A percentile compares a stretch with the other conserved stretches of the same genome.
phyloP scores from a whole-genome alignment of 1,284 basidiomycete species.

The Ustilago vetiveriae region DNA sequence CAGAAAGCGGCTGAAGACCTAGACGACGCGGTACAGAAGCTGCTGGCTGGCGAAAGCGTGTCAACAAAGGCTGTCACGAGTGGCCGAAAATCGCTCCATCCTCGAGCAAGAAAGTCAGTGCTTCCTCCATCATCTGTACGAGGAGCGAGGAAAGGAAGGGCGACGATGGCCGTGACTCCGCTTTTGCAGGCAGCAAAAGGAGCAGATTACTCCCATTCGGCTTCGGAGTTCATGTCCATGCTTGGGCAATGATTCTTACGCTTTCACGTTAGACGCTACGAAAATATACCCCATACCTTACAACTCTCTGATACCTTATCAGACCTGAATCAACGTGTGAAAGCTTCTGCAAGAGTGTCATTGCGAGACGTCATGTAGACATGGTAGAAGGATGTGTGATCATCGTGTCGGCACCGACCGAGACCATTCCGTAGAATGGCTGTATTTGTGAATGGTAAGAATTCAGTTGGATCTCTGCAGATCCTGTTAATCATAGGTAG shows the following conservation, averaged over 20 bases:
- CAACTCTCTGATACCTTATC: too few relatives aligned
- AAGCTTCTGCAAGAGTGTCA: too few relatives aligned
- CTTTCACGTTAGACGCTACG: neutral
- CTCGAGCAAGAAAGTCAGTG: constrained; percentile 13
- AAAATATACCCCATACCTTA: constrained; percentile 27
- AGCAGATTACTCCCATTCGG: neutral
- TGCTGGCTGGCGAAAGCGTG: neutral
- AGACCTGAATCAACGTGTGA: too few relatives aligned
- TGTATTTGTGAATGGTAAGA: too few relatives aligned
- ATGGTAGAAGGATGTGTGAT: too few relatives aligned
- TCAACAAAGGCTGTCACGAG: neutral
- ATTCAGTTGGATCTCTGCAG: too few relatives aligned
- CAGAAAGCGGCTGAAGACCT: constrained; percentile 4
- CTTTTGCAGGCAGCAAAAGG: neutral
- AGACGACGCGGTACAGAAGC: constrained; percentile 9
- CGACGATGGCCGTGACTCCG: constrained; percentile 12
- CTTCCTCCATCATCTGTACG: neutral
- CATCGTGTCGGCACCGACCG: too few relatives aligned
- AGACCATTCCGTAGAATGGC: too few relatives aligned
- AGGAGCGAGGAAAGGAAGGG: constrained; percentile 8
- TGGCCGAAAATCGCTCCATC: constrained; percentile 20
- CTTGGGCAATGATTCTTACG: neutral
- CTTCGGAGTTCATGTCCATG: constrained; percentile 8
- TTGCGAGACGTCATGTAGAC: too few relatives aligned
- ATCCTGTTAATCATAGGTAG: too few relatives aligned